phyloP scores from a whole-genome alignment of 1,284 basidiomycete species.

The Tetrapyrgos nigripes region DNA sequence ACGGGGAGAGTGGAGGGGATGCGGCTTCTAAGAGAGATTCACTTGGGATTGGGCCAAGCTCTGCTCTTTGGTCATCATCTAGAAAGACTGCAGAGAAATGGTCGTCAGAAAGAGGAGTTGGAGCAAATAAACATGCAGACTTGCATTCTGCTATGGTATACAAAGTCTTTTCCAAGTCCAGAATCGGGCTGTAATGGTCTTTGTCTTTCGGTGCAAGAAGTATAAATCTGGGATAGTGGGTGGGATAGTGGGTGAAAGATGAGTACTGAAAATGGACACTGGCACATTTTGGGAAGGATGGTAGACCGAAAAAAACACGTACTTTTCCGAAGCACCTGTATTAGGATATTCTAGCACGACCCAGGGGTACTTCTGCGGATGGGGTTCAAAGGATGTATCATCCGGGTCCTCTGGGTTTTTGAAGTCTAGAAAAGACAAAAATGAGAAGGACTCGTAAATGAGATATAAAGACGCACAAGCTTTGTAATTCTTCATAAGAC shows the following conservation, averaged over 20 bases:
- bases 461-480: slow-evolving; percentile 52
- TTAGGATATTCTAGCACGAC: slow-evolving; percentile 79
- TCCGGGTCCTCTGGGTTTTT: slow-evolving; percentile 61
- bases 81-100: slow-evolving; percentile 59
- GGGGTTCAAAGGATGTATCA: slow-evolving; percentile 65
- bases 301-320: slow-evolving; percentile 31
- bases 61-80: slow-evolving; percentile 62
- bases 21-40: slow-evolving; percentile 50
- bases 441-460: slow-evolving; percentile 7
- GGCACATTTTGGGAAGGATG: neutral
- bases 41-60: slow-evolving; percentile 70
- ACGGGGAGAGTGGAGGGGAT: slow-evolving; percentile 48
- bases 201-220: slow-evolving; percentile 78
- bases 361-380: slow-evolving; percentile 61
- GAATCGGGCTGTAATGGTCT: slow-evolving; percentile 81
- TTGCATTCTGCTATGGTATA: slow-evolving; percentile 73
- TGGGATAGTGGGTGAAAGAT: slow-evolving; percentile 5
- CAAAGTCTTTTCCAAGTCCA: slow-evolving; percentile 71
- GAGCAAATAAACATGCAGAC: slow-evolving; percentile 24
- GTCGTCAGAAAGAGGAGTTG: slow-evolving; percentile 10
- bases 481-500: slow-evolving; percentile 69
- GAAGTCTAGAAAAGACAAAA: slow-evolving; percentile 55
- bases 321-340: slow-evolving; percentile 67
- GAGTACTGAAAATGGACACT: slow-evolving; percentile 8
- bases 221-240: slow-evolving; percentile 58